Evolutionary conservation across 176 grass and related monocot species (phyloP).

Genomic region (Oryza meridionalis): DNA sequence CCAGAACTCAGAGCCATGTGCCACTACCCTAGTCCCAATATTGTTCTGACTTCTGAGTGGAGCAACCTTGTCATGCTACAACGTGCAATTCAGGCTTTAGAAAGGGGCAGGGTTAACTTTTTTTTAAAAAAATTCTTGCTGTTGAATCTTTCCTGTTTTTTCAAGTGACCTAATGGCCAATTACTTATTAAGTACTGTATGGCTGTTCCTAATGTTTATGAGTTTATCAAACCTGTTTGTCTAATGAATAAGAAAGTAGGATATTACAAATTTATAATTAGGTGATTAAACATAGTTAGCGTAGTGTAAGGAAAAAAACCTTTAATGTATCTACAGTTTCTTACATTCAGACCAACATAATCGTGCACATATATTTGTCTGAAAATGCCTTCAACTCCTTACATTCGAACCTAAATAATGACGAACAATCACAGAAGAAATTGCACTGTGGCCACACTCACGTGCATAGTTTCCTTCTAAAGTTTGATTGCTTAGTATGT

Average conservation of each 20-base stretch:
- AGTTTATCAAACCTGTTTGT: not conserved
- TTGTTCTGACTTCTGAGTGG: not conserved
- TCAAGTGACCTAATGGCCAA: too few relatives aligned
- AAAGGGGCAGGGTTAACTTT: not conserved
- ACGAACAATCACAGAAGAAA: not conserved
- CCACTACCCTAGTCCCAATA: not conserved
- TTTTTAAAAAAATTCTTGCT: not conserved
- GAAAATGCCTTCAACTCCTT: too few relatives aligned
- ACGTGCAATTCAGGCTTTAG: not conserved
- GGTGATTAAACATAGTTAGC: not conserved
- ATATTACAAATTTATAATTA: not conserved
- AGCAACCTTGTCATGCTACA: not conserved
- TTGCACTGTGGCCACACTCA: not conserved
- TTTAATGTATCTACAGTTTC: not conserved
- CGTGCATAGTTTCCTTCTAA: not conserved
- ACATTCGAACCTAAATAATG: not conserved
- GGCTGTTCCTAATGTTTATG: not conserved
- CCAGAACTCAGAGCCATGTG: not conserved
- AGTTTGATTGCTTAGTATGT: not conserved
- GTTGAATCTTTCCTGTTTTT: not conserved
- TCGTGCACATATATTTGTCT: not conserved
- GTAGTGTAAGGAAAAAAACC: not conserved
- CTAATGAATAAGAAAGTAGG: not conserved
- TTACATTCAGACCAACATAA: not conserved
- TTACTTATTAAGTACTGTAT: not conserved